A percentile compares a stretch with the other conserved stretches of the same genome.
These are phyloP conservation scores for Suillus decipiens DNA, from an alignment of 768 basidiomycete species.

Conservation along the genomic window DNA sequence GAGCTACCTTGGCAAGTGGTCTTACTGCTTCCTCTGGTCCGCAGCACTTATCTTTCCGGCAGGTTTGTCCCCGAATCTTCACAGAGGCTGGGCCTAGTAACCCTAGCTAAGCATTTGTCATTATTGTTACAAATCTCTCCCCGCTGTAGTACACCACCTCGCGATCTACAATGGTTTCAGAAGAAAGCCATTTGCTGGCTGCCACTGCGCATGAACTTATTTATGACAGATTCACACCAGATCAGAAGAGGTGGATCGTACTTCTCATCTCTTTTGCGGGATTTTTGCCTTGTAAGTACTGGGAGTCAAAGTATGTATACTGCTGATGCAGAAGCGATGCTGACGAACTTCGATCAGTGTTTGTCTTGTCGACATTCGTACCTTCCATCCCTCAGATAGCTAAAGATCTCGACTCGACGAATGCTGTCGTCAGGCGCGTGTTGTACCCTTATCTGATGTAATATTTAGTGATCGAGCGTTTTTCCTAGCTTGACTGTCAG, in stretches of 20 bases:
- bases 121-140: not conserved
- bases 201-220: constrained; percentile 31
- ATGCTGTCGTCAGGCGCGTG: constrained; percentile 54
- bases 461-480: not conserved
- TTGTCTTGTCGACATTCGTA: constrained; percentile 68
- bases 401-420: constrained; percentile 58
- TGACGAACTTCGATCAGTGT: constrained; percentile 43
- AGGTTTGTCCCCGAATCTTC: not conserved
- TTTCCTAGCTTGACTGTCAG: constrained; percentile 44
- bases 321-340: not conserved
- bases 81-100: not conserved
- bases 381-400: constrained; percentile 78
- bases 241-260: constrained; percentile 55
- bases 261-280: constrained; percentile 61
- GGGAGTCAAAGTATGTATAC: not conserved
- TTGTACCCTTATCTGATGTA: not conserved
- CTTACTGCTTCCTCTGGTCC: not conserved
- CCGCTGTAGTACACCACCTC: not conserved
- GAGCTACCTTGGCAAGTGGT: not conserved
- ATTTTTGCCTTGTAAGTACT: constrained; percentile 57
- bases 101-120: not conserved
- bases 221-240: constrained; percentile 59
- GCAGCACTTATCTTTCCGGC: not conserved
- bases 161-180: constrained; percentile 21
- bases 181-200: constrained; percentile 30